phyloP scores from a whole-genome alignment of 805 yeast species.

The Geotrichum ghanense region DNA sequence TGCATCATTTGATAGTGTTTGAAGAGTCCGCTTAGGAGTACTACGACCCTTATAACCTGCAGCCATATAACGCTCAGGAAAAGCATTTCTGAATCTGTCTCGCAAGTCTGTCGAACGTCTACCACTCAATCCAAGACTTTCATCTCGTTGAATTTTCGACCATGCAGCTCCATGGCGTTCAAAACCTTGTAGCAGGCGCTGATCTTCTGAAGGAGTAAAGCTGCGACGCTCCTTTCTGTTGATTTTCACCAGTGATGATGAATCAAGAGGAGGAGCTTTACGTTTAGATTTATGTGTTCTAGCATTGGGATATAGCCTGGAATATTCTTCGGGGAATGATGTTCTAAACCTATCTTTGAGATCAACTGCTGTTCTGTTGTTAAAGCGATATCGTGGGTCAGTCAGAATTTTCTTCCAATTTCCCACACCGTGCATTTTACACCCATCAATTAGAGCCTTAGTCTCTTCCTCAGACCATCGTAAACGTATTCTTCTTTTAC shows the following conservation, averaged over 20 bases:
- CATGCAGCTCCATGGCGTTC: constrained; percentile 34
- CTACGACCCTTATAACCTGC: constrained; percentile 33
- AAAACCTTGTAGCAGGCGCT: constrained; percentile 31
- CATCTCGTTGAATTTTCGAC: constrained; percentile 35
- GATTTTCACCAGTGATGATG: constrained; percentile 27
- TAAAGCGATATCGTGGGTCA: constrained; percentile 29
- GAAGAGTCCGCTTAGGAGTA: constrained; percentile 5
- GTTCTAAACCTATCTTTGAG: constrained; percentile 35
- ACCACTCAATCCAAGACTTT: constrained; percentile 25
- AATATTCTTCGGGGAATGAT: constrained; percentile 34
- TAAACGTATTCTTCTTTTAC: constrained; percentile 26
- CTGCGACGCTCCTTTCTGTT: constrained; percentile 33
- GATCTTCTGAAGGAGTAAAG: constrained; percentile 33
- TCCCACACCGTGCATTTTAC: constrained; percentile 32
- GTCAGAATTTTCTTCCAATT: constrained; percentile 36
- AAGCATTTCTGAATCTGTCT: constrained; percentile 34
- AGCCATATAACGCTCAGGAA: constrained; percentile 32
- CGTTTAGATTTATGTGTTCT: constrained; percentile 30
- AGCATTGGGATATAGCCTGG: constrained; percentile 34
- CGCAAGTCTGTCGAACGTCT: constrained; percentile 34
- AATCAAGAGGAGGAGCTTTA: neutral
- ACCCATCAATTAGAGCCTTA: constrained; percentile 31
- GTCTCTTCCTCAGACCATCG: constrained; percentile 36
- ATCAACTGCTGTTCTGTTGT: constrained; percentile 35
- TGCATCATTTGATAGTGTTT: neutral